Evolutionary conservation across 306 rosid species (phyloP).

Genomic region (Lablab purpureus): DNA sequence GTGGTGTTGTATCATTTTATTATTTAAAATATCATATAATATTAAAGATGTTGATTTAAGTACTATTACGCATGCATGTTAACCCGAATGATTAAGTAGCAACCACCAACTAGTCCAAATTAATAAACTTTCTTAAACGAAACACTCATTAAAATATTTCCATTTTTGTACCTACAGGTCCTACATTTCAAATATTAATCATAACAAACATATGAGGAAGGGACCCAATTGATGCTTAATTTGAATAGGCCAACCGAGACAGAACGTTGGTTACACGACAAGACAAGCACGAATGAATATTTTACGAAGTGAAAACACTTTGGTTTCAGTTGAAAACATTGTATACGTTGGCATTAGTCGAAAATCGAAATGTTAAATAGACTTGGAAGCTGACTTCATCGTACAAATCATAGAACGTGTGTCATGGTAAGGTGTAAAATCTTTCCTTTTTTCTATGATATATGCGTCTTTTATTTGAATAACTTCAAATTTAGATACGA

Average conservation of each 20-base stretch:
- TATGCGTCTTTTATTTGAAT: no score
- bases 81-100: neutral
- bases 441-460: neutral
- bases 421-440: neutral
- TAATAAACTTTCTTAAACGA: neutral
- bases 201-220: neutral
- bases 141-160: neutral
- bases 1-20: no score
- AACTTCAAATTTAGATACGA: no score
- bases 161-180: neutral
- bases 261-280: neutral
- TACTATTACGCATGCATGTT: neutral
- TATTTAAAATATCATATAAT: no score
- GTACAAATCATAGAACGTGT: no score
- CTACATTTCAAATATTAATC: neutral
- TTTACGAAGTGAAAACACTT: neutral
- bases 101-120: neutral
- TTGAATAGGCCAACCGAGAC: neutral
- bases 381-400: neutral
- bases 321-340: neutral
- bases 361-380: neutral
- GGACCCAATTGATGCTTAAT: no score
- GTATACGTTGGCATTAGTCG: neutral
- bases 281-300: neutral
- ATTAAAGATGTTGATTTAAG: no score